Percentiles rank a stretch among this genome's conserved stretches.
phyloP scores from a whole-genome alignment of 2,329 filamentous ascomycete genomes.

The Trichoderma koningii region DNA sequence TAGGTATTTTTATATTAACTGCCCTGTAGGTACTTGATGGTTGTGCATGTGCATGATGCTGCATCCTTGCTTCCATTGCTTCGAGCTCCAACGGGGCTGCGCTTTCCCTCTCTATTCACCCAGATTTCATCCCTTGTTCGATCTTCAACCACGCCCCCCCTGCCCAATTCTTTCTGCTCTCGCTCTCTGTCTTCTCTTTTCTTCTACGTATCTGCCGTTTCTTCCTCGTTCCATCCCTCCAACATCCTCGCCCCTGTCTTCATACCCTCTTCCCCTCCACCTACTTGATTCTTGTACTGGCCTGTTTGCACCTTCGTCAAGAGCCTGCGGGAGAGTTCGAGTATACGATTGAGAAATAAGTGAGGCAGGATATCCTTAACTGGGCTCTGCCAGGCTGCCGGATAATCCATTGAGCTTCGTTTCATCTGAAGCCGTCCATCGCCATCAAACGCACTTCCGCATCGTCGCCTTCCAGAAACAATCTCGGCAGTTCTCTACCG shows the following conservation, averaged over 20 bases:
- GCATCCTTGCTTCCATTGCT: neutral
- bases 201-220: neutral
- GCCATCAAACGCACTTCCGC: conserved; percentile 16
- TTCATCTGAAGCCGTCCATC: neutral
- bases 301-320: neutral
- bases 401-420: neutral
- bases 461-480: conserved; percentile 15
- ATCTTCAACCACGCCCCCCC: neutral
- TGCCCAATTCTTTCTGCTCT: neutral
- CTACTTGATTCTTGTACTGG: neutral
- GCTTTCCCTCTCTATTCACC: too few species aligned
- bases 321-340: too few species aligned
- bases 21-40: neutral
- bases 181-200: neutral
- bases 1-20: neutral
- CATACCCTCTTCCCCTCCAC: neutral
- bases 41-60: neutral
- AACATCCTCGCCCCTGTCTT: neutral
- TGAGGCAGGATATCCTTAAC: neutral
- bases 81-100: too few species aligned
- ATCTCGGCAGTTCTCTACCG: conserved; percentile 1
- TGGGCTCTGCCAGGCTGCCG: neutral
- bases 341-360: neutral
- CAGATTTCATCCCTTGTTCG: too few species aligned
- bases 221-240: neutral